Percentiles rank a stretch among this genome's conserved stretches.
phyloP scores from a whole-genome alignment of 1,139 yeast genomes.

The Zhuliangozyma parablackwelliae region DNA sequence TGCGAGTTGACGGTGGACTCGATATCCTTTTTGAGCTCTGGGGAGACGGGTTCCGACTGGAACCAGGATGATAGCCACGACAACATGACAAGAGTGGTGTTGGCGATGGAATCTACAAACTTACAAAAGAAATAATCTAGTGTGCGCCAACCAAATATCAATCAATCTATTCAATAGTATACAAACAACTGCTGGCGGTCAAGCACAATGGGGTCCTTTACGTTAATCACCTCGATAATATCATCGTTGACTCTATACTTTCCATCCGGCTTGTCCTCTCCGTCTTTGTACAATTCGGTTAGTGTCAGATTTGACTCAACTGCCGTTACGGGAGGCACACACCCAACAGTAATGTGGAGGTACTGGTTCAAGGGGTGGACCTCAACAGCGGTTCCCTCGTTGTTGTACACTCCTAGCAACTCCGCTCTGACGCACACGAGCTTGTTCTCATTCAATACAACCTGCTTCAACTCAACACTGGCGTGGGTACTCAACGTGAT shows the following conservation, averaged over 20 bases:
- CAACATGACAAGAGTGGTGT: no score
- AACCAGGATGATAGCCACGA: conserved; percentile 15
- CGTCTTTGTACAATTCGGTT: conserved; percentile 9
- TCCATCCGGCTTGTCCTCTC: conserved; percentile 7
- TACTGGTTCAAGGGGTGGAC: conserved; percentile 36
- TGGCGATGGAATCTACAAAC: no score
- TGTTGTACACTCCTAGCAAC: conserved; percentile 23
- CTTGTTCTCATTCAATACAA: conserved; percentile 48
- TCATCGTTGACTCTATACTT: conserved; percentile 6
- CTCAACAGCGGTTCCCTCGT: conserved; percentile 13
- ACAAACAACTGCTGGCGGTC: conserved; percentile 18
- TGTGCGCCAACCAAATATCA: no score
- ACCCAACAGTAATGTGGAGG: conserved; percentile 79
- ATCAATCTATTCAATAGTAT: background rate
- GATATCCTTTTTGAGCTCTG: conserved; percentile 17
- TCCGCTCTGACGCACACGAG: conserved; percentile 57
- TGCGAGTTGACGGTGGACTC: conserved; percentile 13
- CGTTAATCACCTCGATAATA: conserved; percentile 11
- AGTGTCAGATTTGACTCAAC: conserved; percentile 26
- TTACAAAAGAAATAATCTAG: no score
- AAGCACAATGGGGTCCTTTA: conserved; percentile 10
- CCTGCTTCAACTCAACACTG: conserved; percentile 34
- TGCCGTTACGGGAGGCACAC: conserved; percentile 47
- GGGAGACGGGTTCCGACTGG: conserved; percentile 14
- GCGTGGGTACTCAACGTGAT: conserved; percentile 19